Conservation (phyloP, 805 yeast genomes). For the Dipodascus albidus region DNA sequence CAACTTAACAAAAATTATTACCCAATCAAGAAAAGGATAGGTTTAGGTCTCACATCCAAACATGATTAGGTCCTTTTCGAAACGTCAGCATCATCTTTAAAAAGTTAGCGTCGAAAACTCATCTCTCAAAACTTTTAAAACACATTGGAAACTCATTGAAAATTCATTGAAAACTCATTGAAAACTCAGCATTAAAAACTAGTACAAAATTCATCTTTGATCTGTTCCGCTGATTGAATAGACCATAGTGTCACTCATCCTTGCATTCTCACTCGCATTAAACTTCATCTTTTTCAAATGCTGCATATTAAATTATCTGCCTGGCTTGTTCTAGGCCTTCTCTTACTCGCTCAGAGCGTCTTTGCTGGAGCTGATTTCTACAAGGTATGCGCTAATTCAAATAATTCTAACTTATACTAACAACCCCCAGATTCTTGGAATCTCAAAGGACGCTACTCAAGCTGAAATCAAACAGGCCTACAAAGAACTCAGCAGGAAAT, state of each 20-base stretch:
- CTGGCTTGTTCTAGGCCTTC: neutral
- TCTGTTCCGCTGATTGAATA: too few species aligned
- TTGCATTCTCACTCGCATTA: neutral
- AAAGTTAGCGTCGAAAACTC: neutral
- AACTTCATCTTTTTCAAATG: neutral
- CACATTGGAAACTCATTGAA: too few species aligned
- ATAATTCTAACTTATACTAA: conserved; percentile 1
- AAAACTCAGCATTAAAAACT: too few species aligned
- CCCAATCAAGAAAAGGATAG: too few species aligned
- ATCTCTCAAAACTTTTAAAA: too few species aligned
- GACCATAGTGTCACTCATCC: too few species aligned
- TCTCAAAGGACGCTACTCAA: conserved; percentile 57
- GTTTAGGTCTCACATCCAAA: neutral
- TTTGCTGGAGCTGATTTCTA: conserved; percentile 34
- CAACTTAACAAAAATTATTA: too few species aligned
- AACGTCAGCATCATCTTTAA: neutral
- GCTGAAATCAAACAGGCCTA: conserved; percentile 80
- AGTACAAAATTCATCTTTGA: too few species aligned
- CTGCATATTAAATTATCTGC: neutral
- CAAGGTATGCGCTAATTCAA: conserved; percentile 17
- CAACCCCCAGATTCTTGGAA: conserved; percentile 44
- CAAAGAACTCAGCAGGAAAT: conserved; percentile 67
- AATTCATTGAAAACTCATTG: too few species aligned
- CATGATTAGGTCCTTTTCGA: neutral
- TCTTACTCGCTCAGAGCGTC: conserved; percentile 10